phyloP scores from a whole-genome alignment of 108 stramenopile species.

The Nitzschia palea region DNA sequence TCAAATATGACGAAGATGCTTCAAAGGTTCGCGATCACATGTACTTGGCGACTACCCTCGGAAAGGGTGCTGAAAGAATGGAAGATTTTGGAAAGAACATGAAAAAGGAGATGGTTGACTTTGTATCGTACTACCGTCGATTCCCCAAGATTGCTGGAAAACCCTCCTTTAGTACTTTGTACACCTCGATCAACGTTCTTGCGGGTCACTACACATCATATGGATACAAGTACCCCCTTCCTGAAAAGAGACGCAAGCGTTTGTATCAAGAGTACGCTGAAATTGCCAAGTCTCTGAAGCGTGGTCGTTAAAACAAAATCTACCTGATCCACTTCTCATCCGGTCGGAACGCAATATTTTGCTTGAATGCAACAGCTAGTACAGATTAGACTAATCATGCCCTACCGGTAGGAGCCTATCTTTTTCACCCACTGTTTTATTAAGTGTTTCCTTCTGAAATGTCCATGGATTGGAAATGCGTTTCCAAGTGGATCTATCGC shows the following conservation, averaged over 20 bases:
- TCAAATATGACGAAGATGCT: constrained; percentile 92
- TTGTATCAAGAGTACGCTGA: constrained; percentile 96
- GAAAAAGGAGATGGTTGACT: constrained; percentile 98
- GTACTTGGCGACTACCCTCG: constrained; percentile 82
- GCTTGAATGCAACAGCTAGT: neutral
- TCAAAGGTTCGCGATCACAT: constrained; percentile 90
- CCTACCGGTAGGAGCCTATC: no score
- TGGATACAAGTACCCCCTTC: constrained; percentile 97
- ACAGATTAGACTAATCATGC: no score
- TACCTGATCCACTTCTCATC: no score
- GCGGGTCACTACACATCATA: constrained; percentile 97
- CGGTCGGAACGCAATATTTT: neutral
- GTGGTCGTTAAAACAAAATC: constrained; percentile 84
- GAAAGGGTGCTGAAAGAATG: constrained; percentile 88
- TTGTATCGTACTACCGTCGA: constrained; percentile 90
- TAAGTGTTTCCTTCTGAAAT: no score
- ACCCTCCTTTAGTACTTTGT: constrained; percentile 92
- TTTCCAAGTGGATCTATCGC: no score
- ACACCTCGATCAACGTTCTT: constrained; percentile 95
- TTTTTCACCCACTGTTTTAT: no score
- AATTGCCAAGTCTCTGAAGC: constrained; percentile 89
- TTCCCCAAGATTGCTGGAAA: constrained; percentile 93
- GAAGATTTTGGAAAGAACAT: constrained; percentile 91
- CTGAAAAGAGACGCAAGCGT: constrained; percentile 97
- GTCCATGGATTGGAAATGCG: no score